These are phyloP conservation scores for Adansonia gregorii DNA, from an alignment of 441 rosid species.

Conservation along the genomic window DNA sequence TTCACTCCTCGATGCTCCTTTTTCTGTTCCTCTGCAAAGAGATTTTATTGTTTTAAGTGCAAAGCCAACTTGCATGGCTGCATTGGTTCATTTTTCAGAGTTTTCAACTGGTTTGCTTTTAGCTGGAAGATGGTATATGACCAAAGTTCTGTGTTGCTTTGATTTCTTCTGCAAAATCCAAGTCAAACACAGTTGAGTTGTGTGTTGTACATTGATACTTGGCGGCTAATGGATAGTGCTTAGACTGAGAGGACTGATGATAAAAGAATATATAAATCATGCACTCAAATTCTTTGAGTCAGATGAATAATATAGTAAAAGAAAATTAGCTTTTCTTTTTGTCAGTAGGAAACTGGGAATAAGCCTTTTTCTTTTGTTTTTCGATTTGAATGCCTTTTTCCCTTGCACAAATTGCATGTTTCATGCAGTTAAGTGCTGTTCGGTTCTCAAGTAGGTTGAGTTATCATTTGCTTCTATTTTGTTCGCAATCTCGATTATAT, in stretches of 20 bases:
- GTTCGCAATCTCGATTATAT: not conserved
- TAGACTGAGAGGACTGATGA: not conserved
- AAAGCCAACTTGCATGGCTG: not conserved
- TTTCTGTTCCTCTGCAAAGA: not conserved
- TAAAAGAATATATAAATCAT: not conserved
- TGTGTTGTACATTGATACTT: not conserved
- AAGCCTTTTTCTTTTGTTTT: not conserved
- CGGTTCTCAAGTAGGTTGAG: not conserved
- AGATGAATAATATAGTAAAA: not conserved
- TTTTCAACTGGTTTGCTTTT: not conserved
- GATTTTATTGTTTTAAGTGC: slow-evolving; percentile 5
- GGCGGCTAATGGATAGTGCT: not conserved
- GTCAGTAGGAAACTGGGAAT: not conserved
- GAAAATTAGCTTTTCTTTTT: not conserved
- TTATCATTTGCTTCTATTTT: not conserved
- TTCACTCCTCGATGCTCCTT: not conserved
- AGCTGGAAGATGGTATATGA: slow-evolving; percentile 2
- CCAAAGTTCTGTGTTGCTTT: not conserved
- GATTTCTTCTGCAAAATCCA: not conserved
- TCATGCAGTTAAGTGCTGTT: not conserved
- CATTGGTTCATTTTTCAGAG: not conserved
- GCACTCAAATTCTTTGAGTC: not conserved
- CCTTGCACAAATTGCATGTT: not conserved
- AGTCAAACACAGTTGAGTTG: not conserved
- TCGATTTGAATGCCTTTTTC: not conserved